A percentile compares a stretch with the other conserved stretches of the same genome.
phyloP scores from a whole-genome alignment of 1,284 basidiomycete species.

The Athelia sp. region DNA sequence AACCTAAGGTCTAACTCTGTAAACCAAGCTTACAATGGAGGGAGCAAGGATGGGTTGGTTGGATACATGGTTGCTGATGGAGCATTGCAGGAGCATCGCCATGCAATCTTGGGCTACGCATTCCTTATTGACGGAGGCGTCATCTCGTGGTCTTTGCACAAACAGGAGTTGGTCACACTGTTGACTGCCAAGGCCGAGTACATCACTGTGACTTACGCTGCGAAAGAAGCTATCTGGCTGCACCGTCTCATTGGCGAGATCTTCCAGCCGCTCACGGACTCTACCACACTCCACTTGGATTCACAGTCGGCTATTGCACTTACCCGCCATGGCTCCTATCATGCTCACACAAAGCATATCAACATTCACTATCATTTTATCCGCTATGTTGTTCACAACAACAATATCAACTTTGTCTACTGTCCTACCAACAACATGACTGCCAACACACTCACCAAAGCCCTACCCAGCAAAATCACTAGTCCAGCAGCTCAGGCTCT shows the following conservation, averaged over 20 bases:
- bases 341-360: slow-evolving; percentile 36
- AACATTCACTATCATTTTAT: slow-evolving; percentile 34
- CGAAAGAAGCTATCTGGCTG: slow-evolving; percentile 29
- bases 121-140: slow-evolving; percentile 24
- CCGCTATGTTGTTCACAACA: slow-evolving; percentile 11
- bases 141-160: slow-evolving; percentile 25
- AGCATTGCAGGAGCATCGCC: slow-evolving; percentile 17
- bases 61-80: slow-evolving; percentile 34
- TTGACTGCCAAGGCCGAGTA: slow-evolving; percentile 36
- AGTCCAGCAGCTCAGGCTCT: no score
- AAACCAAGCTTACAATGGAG: no score
- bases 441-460: background rate
- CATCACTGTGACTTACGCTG: slow-evolving; percentile 21
- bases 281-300: slow-evolving; percentile 25
- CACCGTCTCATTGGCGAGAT: slow-evolving; percentile 22
- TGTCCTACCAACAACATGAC: slow-evolving; percentile 2
- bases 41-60: slow-evolving; percentile 3
- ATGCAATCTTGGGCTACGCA: slow-evolving; percentile 25
- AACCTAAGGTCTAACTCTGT: no score
- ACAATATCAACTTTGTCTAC: background rate
- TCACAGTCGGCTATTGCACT: slow-evolving; percentile 32
- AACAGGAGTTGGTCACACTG: slow-evolving; percentile 23
- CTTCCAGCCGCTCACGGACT: slow-evolving; percentile 9
- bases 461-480: background rate
- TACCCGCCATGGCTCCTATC: slow-evolving; percentile 24